These are phyloP conservation scores for Boletus rubescentipes DNA, from an alignment of 768 basidiomycete genomes.

Conservation along the genomic window DNA sequence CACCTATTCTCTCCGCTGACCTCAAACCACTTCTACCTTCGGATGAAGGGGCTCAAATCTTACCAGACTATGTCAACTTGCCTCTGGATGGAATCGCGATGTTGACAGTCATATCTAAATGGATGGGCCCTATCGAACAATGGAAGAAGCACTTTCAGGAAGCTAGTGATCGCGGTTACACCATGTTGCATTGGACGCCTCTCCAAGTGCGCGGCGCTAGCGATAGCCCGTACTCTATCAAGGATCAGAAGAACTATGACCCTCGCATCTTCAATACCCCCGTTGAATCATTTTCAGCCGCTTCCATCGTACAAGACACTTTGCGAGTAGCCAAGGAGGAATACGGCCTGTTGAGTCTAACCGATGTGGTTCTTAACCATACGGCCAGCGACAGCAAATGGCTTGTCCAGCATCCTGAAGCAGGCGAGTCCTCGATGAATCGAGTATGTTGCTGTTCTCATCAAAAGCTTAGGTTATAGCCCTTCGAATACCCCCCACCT, in stretches of 20 bases:
- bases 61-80: conserved; percentile 57
- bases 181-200: conserved; percentile 97
- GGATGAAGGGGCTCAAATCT: conserved; percentile 51
- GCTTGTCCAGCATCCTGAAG: conserved; percentile 93
- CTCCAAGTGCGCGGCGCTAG: conserved; percentile 89
- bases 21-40: conserved; percentile 50
- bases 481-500: conserved; percentile 91
- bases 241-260: conserved; percentile 83
- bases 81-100: conserved; percentile 88
- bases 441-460: neutral
- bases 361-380: conserved; percentile 96
- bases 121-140: conserved; percentile 85
- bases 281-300: conserved; percentile 49
- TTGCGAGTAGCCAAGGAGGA: conserved; percentile 74
- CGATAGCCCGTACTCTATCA: conserved; percentile 92
- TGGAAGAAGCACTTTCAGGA: conserved; percentile 85
- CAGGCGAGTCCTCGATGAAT: conserved; percentile 52
- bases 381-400: conserved; percentile 93
- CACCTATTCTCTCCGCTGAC: conserved; percentile 65
- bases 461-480: conserved; percentile 65
- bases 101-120: conserved; percentile 92
- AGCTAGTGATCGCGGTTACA: conserved; percentile 89
- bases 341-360: conserved; percentile 85
- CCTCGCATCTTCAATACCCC: conserved; percentile 58
- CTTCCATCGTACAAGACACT: conserved; percentile 57